Percentiles rank a stretch among this genome's conserved stretches.
Evolutionary conservation across 176 grass and related monocot species (phyloP).

Genomic region (Pharus latifolius): DNA sequence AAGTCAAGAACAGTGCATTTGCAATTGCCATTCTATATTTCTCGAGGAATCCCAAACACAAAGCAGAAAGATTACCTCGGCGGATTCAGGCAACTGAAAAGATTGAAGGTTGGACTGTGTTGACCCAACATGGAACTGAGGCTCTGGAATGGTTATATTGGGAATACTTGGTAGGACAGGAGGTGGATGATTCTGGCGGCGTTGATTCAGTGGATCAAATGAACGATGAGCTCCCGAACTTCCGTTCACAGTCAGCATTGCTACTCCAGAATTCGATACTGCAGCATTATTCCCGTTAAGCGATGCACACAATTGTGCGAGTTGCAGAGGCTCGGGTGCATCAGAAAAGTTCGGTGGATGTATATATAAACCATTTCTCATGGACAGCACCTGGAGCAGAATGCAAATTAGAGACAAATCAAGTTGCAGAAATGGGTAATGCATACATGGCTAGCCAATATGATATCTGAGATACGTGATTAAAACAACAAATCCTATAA

Average conservation of each 20-base stretch:
- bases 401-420: not conserved
- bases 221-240: conserved; percentile 12
- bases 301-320: conserved; percentile 25
- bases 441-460: not conserved
- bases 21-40: not conserved
- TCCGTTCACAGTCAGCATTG: conserved; percentile 23
- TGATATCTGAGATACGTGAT: not conserved
- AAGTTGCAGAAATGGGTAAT: not conserved
- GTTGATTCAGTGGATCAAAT: conserved; percentile 15
- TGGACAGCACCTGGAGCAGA: conserved; percentile 60
- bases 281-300: conserved; percentile 16
- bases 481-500: no score
- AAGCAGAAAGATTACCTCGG: conserved; percentile 38
- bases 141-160: conserved; percentile 15
- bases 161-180: conserved; percentile 20
- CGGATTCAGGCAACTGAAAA: conserved; percentile 25
- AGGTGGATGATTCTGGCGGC: conserved; percentile 9
- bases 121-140: conserved; percentile 20
- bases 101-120: conserved; percentile 23
- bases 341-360: conserved; percentile 45
- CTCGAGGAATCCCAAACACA: not conserved
- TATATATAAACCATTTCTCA: conserved; percentile 71
- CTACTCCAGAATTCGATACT: conserved; percentile 12
- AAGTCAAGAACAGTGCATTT: not conserved
- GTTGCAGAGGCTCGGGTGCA: conserved; percentile 29